A percentile compares a stretch with the other conserved stretches of the same genome.
phyloP scores from a whole-genome alignment of 2,329 filamentous ascomycete genomes.

The Apiospora malaysiana region DNA sequence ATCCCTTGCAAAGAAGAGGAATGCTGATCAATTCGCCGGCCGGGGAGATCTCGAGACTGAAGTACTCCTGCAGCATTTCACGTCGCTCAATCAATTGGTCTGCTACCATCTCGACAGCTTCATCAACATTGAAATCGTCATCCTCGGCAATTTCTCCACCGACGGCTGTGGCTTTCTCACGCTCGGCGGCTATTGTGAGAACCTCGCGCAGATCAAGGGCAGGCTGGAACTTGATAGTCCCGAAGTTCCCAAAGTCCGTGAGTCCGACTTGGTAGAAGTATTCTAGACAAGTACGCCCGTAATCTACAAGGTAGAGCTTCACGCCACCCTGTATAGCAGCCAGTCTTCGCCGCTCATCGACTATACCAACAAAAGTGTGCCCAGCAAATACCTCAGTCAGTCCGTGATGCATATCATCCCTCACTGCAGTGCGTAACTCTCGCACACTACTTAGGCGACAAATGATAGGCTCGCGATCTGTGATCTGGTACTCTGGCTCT shows the following conservation, averaged over 20 bases:
- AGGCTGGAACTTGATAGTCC: conserved; percentile 78
- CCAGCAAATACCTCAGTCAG: conserved; percentile 86
- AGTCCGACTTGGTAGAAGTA: conserved; percentile 96
- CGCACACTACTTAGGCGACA: conserved; percentile 87
- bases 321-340: conserved; percentile 94
- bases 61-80: conserved; percentile 93
- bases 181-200: conserved; percentile 73
- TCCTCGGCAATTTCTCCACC: conserved; percentile 42
- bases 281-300: conserved; percentile 83
- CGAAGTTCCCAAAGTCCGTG: conserved; percentile 96
- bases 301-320: conserved; percentile 91
- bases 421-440: conserved; percentile 79
- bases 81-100: conserved; percentile 74
- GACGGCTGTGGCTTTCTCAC: conserved; percentile 62
- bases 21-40: conserved; percentile 79
- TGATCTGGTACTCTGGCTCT: conserved; percentile 67
- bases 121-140: conserved; percentile 68
- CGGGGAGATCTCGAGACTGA: conserved; percentile 81
- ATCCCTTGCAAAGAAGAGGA: conserved; percentile 86
- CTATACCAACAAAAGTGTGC: conserved; percentile 92
- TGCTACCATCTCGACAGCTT: conserved; percentile 69
- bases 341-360: conserved; percentile 84
- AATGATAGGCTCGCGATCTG: conserved; percentile 70
- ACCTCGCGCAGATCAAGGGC: conserved; percentile 74
- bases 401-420: conserved; percentile 81